Evolutionary conservation across 768 basidiomycete genomes (phyloP), one percentile per base, ranked within the genome.

Genomic region (Boletus vinaceobasis): DNA sequence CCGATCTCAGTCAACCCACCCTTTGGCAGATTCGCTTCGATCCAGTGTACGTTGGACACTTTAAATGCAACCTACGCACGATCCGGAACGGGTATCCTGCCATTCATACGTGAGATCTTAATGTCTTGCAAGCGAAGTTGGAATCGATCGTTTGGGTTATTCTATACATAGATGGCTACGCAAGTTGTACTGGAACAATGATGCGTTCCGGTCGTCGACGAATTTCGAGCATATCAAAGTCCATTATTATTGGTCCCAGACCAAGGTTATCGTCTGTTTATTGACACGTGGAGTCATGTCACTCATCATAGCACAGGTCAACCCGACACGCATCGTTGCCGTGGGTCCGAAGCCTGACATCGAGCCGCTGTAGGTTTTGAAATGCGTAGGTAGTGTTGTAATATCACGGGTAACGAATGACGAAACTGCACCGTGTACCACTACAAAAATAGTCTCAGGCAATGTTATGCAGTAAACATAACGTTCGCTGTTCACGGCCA

Each of bases 41-140:
- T 63, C 85, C 87, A 1, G 95, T 88, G 15, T 98, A 98, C 71
- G 80, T 88, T 44, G 84, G 87, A 0, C 91, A 93, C 68, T 98
- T 98, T 81, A 98, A 98, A 63, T 95, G 93, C 75, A 94, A 96
- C 76, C 68, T 92, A 59, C 84, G 87, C 31, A 85, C 81, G 40
- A 90, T 97, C 66, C 90, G 95, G 23, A 75, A 85, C 64, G 89
- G 89, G 7, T 98, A 94, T 71, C 94, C 95, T 19, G 80, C 84
- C 45, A 81, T 97, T 46, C 81, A 98, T 73, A 67, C 68, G 84
- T 65, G 31, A 59, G 59, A 36, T 52, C 7, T 15, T 27, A 26
- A 36, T 33, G 11, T 26, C n/a, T 4, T 35, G 1, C 11, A 31
- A 26, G 17, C 38, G 1, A 36, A 4, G 17, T 33, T 0, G 15